phyloP scores from a whole-genome alignment of 371 early-diverging fungal genomes.

The Massospora cicadina region DNA sequence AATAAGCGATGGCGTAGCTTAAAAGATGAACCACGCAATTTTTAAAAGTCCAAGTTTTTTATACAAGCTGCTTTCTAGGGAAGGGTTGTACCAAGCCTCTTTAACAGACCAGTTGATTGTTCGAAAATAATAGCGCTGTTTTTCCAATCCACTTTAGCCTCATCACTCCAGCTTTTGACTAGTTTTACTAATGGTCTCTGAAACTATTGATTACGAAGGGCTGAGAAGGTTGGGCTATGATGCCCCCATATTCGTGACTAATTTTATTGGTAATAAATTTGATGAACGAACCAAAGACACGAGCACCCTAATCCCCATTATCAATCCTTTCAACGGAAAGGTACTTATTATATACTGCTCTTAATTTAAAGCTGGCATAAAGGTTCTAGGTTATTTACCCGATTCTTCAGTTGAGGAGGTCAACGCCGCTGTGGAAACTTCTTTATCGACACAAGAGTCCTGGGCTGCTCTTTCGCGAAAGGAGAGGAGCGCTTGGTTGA shows the following conservation, averaged over 20 bases:
- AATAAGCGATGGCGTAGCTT: no score
- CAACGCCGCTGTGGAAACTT: slow-evolving; percentile 41
- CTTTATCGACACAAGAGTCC: slow-evolving; percentile 32
- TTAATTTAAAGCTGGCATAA: background rate
- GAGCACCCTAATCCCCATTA: background rate
- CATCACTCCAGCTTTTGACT: no score
- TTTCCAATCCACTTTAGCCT: no score
- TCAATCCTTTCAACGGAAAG: background rate
- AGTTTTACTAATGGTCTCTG: background rate
- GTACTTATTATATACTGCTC: background rate
- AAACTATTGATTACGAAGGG: background rate
- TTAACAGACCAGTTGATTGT: no score
- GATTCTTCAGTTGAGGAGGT: slow-evolving; percentile 40
- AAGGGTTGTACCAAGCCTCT: no score
- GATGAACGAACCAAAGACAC: background rate
- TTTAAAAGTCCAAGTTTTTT: no score
- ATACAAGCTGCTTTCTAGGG: no score
- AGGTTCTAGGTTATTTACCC: slow-evolving; percentile 16
- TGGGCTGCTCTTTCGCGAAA: slow-evolving; percentile 34
- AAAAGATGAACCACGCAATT: no score
- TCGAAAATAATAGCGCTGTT: no score
- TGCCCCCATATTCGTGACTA: background rate
- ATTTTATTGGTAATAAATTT: background rate
- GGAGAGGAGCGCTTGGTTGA: slow-evolving; percentile 27
- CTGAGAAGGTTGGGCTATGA: background rate